Evolutionary conservation across 768 basidiomycete species (phyloP).

Genomic region (Mycena vulgaris): DNA sequence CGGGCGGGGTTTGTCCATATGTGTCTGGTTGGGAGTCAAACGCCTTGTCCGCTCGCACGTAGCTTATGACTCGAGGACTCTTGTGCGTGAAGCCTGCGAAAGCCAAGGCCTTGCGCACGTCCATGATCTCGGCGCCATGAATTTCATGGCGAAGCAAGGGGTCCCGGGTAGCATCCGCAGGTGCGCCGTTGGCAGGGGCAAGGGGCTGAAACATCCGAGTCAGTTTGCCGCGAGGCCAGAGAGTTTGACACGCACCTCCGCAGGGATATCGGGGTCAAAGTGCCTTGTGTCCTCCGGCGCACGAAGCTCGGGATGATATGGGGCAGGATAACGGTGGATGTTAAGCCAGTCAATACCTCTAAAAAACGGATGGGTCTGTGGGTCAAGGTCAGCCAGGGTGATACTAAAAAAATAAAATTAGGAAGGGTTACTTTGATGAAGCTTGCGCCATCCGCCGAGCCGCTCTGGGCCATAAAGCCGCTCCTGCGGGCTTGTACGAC

Average conservation of each 20-base stretch:
- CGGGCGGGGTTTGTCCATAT: constrained; percentile 53
- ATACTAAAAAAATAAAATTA: constrained; percentile 14
- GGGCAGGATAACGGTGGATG: constrained; percentile 87
- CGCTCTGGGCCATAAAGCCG: constrained; percentile 70
- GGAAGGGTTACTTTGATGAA: constrained; percentile 80
- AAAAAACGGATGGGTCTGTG: constrained; percentile 91
- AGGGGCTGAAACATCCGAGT: constrained; percentile 77
- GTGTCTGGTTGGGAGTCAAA: constrained; percentile 72
- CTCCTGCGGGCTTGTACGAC: constrained; percentile 83
- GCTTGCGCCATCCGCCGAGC: constrained; percentile 85
- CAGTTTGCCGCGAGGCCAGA: constrained; percentile 45
- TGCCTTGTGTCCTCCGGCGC: constrained; percentile 92
- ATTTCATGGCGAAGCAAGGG: constrained; percentile 89
- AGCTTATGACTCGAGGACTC: constrained; percentile 85
- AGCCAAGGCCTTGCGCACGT: constrained; percentile 91
- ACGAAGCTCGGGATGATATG: constrained; percentile 89
- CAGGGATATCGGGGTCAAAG: constrained; percentile 95
- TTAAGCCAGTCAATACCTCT: constrained; percentile 91
- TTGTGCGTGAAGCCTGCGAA: constrained; percentile 95
- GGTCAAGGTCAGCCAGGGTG: constrained; percentile 25
- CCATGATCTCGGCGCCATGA: constrained; percentile 89
- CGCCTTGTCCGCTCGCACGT: constrained; percentile 81
- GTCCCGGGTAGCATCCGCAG: constrained; percentile 89
- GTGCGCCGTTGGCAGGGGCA: constrained; percentile 89
- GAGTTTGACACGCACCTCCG: constrained; percentile 75